Base-by-base conservation (phyloP, 805 yeast genomes). In the Candida pseudofarinosa region DNA sequence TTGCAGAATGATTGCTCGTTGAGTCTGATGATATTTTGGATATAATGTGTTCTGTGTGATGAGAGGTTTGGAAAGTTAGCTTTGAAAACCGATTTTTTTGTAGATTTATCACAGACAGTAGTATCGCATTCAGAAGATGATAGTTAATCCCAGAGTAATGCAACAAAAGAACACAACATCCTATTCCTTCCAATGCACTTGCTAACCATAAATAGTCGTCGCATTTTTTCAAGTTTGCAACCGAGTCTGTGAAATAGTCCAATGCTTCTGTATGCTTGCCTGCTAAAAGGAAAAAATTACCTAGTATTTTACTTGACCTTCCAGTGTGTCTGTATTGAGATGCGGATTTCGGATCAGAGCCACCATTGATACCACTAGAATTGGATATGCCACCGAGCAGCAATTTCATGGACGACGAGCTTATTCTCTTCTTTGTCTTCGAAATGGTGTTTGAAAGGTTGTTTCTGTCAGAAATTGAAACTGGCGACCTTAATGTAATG, bases 121-220 rank as follows among this genome's bases (percentile, higher is more conserved):
- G 38, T 45, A 68, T 52, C 37, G 70, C 62, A 41, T 56, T 62
- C 4, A 77, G 77, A 33, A 77, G 54, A 40, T 72, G 79, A 44
- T 73, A 75, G 0, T 81, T 75, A 2, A 72, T 65, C 19, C 75
- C 80, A 13, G 83, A 59, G 51, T 71, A 80, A 10, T 83, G 72
- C 38, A 87, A 66, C 41, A 89, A 60, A 4, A 84, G 59, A 33
- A 84, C 59, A 45, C 86, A 77, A 1, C 87, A 79, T 0, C 84
- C 85, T 8, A 89, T 65, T 0, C 90, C 88, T 52, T 89, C 97
- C n/a, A 91, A 58, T 0, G 96, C 80, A 20, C 91, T 83, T 0
- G 84, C 98, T 12, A 88, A 71, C 98, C 98, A 93, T 6, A 93
- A 65, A 53, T 77, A 76, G 58, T 93, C 99, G 39, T 80, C 80